Conservation (phyloP, 1,284 basidiomycete species). For the Cryptococcus sp. region DNA sequence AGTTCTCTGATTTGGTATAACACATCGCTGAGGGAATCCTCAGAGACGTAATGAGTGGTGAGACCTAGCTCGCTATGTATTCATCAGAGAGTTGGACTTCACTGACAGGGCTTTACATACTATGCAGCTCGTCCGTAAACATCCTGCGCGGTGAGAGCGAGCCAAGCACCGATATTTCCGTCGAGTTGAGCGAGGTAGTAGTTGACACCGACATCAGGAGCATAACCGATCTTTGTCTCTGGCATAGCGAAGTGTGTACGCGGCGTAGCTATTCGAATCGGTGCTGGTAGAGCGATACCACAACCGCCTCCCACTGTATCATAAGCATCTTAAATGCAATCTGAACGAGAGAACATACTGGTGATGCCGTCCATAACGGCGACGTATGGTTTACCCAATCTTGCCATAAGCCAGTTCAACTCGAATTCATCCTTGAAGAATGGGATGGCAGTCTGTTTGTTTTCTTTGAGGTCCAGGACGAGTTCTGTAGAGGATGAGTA, state of each 20-base stretch:
- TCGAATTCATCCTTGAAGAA: constrained; percentile 96
- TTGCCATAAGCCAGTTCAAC: constrained; percentile 78
- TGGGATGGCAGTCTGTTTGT: constrained; percentile 58
- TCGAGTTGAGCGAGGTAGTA: constrained; percentile 87
- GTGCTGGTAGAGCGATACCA: constrained; percentile 80
- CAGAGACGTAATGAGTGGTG: constrained; percentile 83
- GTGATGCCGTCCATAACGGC: constrained; percentile 86
- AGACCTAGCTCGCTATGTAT: constrained; percentile 70
- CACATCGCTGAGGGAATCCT: constrained; percentile 65
- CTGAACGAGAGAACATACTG: constrained; percentile 56
- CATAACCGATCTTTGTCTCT: constrained; percentile 76
- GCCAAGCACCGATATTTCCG: constrained; percentile 86
- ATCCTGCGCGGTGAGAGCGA: constrained; percentile 78
- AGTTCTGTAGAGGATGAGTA: constrained; percentile 18
- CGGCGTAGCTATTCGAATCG: constrained; percentile 90
- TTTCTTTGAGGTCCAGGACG: constrained; percentile 27
- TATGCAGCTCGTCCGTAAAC: constrained; percentile 74
- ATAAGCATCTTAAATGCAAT: background rate
- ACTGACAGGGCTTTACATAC: constrained; percentile 51
- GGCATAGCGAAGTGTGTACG: constrained; percentile 95
- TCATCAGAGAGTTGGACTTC: background rate
- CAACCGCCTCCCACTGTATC: constrained; percentile 88
- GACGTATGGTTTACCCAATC: constrained; percentile 79
- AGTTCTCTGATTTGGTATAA: constrained; percentile 45
- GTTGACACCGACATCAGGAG: constrained; percentile 71